phyloP scores from a whole-genome alignment of 148 eudicot species.

The Vaccinium vitisidaea region DNA sequence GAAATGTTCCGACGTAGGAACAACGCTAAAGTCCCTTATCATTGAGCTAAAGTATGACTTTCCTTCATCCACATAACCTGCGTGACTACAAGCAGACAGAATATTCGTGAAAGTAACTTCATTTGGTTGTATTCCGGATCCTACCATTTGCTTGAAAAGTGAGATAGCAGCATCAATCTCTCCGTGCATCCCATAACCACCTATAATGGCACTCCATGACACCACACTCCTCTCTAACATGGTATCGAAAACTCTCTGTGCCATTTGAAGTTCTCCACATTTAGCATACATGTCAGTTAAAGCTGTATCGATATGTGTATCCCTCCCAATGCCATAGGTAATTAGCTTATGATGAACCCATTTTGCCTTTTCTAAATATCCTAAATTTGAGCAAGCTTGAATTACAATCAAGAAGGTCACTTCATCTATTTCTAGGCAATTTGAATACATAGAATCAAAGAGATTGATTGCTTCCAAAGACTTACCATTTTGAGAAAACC shows the following conservation, averaged over 20 bases:
- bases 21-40: conserved; percentile 42
- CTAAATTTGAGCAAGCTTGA: conserved; percentile 64
- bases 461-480: conserved; percentile 42
- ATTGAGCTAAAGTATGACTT: conserved; percentile 41
- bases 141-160: conserved; percentile 43
- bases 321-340: conserved; percentile 29
- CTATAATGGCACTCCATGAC: conserved; percentile 63
- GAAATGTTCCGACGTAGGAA: conserved; percentile 47
- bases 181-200: conserved; percentile 54
- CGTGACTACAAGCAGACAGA: conserved; percentile 63
- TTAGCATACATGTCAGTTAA: conserved; percentile 54
- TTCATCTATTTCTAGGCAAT: conserved; percentile 41
- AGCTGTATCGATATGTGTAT: conserved; percentile 49
- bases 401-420: conserved; percentile 51
- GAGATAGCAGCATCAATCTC: conserved; percentile 35
- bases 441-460: conserved; percentile 42
- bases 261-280: conserved; percentile 57
- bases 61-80: conserved; percentile 49
- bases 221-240: conserved; percentile 48
- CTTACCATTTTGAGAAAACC: conserved; percentile 49
- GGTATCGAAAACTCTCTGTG: conserved; percentile 42
- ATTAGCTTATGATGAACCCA: conserved; percentile 58
- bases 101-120: conserved; percentile 55
- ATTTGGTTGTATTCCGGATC: conserved; percentile 48
- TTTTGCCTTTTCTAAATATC: conserved; percentile 50